Conservation (phyloP, 345 rosid species). For the Corchorus capsularis region DNA sequence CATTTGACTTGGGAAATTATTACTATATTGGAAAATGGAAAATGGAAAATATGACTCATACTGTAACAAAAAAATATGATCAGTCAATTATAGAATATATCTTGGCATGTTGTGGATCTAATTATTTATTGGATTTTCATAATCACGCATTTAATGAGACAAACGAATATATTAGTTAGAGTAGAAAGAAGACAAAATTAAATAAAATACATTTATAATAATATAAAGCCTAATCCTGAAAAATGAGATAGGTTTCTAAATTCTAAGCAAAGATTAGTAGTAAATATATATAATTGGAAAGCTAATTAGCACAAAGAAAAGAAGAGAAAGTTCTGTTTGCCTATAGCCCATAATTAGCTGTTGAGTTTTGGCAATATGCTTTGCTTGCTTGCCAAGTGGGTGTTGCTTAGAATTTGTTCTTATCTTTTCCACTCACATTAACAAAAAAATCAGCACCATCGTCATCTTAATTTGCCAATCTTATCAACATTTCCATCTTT, state of each 20-base stretch:
- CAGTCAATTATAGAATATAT: too few species aligned
- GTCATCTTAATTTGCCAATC: not conserved
- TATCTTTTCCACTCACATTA: not conserved
- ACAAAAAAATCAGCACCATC: not conserved
- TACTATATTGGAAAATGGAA: too few species aligned
- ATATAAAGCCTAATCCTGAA: too few species aligned
- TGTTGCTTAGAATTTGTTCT: slow-evolving; percentile 7
- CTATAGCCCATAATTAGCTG: slow-evolving; percentile 2
- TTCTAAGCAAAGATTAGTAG: too few species aligned
- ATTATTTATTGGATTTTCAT: not conserved
- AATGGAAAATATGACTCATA: too few species aligned
- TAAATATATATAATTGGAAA: not conserved
- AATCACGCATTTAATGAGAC: not conserved
- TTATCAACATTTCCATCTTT: not conserved
- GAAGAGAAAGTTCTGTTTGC: not conserved
- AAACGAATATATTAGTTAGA: not conserved
- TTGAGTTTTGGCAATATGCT: slow-evolving; percentile 5
- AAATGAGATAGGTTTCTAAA: too few species aligned
- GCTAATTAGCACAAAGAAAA: not conserved
- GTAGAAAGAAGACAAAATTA: too few species aligned
- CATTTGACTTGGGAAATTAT: not conserved
- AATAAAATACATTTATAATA: too few species aligned
- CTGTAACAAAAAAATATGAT: too few species aligned
- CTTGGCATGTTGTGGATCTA: too few species aligned
- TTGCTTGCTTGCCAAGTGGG: slow-evolving; percentile 3